A percentile compares a stretch with the other conserved stretches of the same genome.
These are phyloP conservation scores for Saussurea involucrata DNA, from an alignment of 129 eudicot species.

Conservation along the genomic window DNA sequence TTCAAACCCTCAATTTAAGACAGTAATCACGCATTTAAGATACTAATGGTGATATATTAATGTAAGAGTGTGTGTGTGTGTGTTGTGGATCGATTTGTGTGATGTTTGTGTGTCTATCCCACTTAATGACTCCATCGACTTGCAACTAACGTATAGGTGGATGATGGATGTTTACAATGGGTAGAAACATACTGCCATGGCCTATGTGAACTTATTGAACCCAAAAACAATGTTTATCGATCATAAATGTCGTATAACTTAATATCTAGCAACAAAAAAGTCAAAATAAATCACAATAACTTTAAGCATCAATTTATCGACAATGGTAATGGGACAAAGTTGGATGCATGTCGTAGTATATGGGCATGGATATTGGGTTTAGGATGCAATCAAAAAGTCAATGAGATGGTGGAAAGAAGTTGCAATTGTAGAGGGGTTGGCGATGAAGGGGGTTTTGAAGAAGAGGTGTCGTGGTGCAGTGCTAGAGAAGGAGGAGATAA, in stretches of 20 bases:
- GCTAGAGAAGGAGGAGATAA: too few relatives aligned
- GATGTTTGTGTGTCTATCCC: background rate
- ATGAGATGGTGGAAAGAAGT: background rate
- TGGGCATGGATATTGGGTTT: background rate
- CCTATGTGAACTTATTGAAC: background rate
- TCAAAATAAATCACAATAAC: background rate
- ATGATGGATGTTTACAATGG: background rate
- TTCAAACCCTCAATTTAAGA: background rate
- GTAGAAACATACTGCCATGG: background rate
- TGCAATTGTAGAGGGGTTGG: too few relatives aligned
- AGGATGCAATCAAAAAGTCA: background rate
- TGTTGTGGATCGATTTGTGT: background rate
- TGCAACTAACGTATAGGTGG: background rate
- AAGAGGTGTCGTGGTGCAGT: too few relatives aligned
- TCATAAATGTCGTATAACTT: background rate
- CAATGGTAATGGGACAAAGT: background rate
- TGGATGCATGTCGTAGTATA: background rate
- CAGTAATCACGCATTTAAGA: background rate
- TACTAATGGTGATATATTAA: background rate
- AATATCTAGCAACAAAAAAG: too few relatives aligned
- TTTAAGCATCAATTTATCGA: too few relatives aligned
- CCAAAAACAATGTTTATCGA: background rate
- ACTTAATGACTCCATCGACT: background rate
- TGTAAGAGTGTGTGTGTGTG: background rate
- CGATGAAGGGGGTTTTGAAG: too few relatives aligned